A percentile compares a stretch with the other conserved stretches of the same genome.
phyloP scores from a whole-genome alignment of 192 early-diverging fungal species.

The Spinellus fusiger region DNA sequence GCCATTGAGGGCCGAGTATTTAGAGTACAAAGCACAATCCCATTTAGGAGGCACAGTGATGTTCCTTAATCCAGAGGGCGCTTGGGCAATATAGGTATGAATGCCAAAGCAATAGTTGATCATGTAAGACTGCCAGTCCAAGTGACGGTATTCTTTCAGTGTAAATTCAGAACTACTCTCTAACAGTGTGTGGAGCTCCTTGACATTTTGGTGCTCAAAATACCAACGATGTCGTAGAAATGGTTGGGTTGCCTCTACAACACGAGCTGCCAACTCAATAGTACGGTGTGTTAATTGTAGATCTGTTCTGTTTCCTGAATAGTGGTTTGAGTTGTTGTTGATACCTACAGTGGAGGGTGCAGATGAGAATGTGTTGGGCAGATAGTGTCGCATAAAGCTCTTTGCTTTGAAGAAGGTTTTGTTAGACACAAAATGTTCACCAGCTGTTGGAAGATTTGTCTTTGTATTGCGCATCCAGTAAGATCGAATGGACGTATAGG shows the following conservation, averaged over 20 bases:
- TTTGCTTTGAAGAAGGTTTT: conserved; percentile 22
- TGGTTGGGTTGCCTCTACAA: conserved; percentile 25
- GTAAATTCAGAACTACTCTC: conserved; percentile 7
- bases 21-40: conserved; percentile 28
- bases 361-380: conserved; percentile 17
- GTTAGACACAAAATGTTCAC: conserved; percentile 27
- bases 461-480: conserved; percentile 33
- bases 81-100: conserved; percentile 23
- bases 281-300: conserved; percentile 8
- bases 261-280: conserved; percentile 13
- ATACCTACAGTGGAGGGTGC: conserved; percentile 8
- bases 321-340: background rate
- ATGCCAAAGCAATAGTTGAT: conserved; percentile 22
- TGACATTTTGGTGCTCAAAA: conserved; percentile 20
- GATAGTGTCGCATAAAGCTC: conserved; percentile 23
- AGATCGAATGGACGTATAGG: conserved; percentile 17
- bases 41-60: conserved; percentile 17
- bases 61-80: conserved; percentile 8
- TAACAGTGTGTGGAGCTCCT: conserved; percentile 6
- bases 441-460: conserved; percentile 13
- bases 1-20: background rate
- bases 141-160: background rate
- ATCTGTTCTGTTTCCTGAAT: background rate
- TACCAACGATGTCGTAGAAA: conserved; percentile 26
- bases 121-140: conserved; percentile 28